Percentiles rank a stretch among this genome's conserved stretches.
These are phyloP conservation scores for Guyanaporus albipodus DNA, from an alignment of 768 basidiomycete species.

Conservation along the genomic window DNA sequence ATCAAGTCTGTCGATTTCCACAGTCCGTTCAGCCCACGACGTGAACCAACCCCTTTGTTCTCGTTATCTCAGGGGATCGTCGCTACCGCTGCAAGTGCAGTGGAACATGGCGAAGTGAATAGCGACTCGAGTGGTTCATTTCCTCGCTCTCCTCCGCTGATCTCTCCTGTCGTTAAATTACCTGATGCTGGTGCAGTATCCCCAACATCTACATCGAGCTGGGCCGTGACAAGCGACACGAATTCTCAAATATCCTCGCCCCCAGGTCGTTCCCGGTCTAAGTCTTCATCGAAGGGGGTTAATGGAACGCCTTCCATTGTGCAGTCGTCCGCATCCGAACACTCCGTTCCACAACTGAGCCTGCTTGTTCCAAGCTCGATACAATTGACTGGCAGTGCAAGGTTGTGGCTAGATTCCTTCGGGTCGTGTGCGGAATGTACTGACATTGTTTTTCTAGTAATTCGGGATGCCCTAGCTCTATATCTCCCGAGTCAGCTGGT, in stretches of 20 bases:
- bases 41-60: slow-evolving; percentile 17
- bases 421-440: neutral
- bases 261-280: slow-evolving; percentile 4
- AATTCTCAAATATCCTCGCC: slow-evolving; percentile 16
- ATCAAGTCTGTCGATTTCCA: slow-evolving; percentile 12
- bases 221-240: slow-evolving; percentile 27
- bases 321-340: slow-evolving; percentile 10
- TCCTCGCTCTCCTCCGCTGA: slow-evolving; percentile 26
- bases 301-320: slow-evolving; percentile 2
- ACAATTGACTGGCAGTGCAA: slow-evolving; percentile 9
- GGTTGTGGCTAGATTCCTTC: slow-evolving; percentile 7
- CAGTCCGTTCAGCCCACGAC: slow-evolving; percentile 31
- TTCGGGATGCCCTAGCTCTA: slow-evolving; percentile 27
- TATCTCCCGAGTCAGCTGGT: slow-evolving; percentile 33
- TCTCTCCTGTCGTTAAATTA: slow-evolving; percentile 28
- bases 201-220: slow-evolving; percentile 24
- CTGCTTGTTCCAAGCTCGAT: slow-evolving; percentile 25
- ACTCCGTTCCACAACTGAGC: slow-evolving; percentile 23
- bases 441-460: slow-evolving; percentile 16
- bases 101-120: slow-evolving; percentile 12
- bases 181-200: slow-evolving; percentile 24
- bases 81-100: neutral
- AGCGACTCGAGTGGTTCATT: slow-evolving; percentile 23
- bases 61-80: slow-evolving; percentile 19
- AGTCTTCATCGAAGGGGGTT: slow-evolving; percentile 9